Base-by-base conservation (phyloP, 306 rosid genomes). In the Herpetospermum pedunculosum region DNA sequence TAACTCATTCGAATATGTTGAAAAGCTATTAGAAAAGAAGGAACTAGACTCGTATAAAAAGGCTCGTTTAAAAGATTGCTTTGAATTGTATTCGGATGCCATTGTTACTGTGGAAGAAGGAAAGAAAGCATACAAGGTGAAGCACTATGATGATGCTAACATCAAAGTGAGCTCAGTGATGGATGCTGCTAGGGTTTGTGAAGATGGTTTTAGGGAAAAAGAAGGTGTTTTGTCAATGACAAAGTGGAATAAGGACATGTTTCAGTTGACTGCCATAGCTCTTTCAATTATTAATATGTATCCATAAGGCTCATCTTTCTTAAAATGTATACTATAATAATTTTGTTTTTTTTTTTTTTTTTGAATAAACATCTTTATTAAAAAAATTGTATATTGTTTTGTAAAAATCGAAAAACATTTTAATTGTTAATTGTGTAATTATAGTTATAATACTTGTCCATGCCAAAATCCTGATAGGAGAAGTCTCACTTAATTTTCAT, bases 151-250 rank as follows among this genome's bases (percentile, higher is more conserved):
- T 0, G 87, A 86, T 28, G 89, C 79, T 19, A 84, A 87, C n/a
- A 44, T 88, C 6, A 77, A 75, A 8, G 37, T 87, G 52, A 87
- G 96, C n/a, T 85, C 90, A 0, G 83, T 87, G 11, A 23, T 79
- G 57, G 96, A 87, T 47, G 89, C 90, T 46, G 53, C 89, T 1
- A 76, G 87, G 0, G 87, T 92, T 2, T 92, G 98, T 46, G 96
- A 90, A 74, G 96, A 92, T 76, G 96, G 96, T 8, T 92, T 92
- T 79, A 32, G 50, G 23, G 87, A 88, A 37, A 80, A 52, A n/a
- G 32, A 70, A 1, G 75, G 74, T 8, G 64, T 64, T 25, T 72
- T 76, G 62, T 90, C 96, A 9, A 67, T 92, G 32, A 87, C 78
- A 0, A 85, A 83, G 80, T 82, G 87, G 76, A 90, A 90, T 78